These are phyloP conservation scores for Pholiota microspora DNA, from an alignment of 768 basidiomycete species.

Conservation along the genomic window DNA sequence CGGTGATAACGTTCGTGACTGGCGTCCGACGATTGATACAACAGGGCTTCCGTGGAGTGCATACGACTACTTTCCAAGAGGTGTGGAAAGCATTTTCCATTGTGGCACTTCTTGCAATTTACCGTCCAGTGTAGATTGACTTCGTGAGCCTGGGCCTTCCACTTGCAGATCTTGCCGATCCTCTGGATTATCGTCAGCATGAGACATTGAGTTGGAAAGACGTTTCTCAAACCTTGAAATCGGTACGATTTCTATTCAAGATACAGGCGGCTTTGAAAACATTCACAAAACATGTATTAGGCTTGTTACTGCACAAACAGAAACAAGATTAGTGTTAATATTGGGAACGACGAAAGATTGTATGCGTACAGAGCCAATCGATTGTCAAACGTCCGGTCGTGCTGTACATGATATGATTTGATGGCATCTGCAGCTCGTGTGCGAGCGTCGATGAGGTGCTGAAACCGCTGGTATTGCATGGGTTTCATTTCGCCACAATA, in stretches of 20 bases:
- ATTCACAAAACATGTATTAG: constrained; percentile 6
- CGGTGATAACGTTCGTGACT: constrained; percentile 30
- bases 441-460: constrained; percentile 33
- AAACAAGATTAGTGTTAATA: not conserved
- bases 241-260: constrained; percentile 20
- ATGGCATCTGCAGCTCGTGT: constrained; percentile 10
- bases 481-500: constrained; percentile 59
- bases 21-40: constrained; percentile 24
- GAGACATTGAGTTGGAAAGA: not conserved
- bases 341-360: not conserved
- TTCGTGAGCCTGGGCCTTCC: constrained; percentile 17
- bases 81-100: constrained; percentile 36
- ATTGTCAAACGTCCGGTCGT: not conserved
- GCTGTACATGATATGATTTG: constrained; percentile 4
- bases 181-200: not conserved
- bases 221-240: constrained; percentile 1
- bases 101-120: constrained; percentile 40
- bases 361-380: constrained; percentile 11
- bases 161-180: constrained; percentile 6
- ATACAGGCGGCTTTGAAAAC: constrained; percentile 29
- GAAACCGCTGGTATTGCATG: constrained; percentile 53
- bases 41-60: constrained; percentile 39
- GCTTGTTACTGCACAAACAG: constrained; percentile 1
- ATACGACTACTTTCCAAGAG: constrained; percentile 28
- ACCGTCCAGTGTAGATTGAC: constrained; percentile 23